Base-by-base conservation (phyloP, 2,329 filamentous ascomycete species). In the Talaromyces sp. region DNA sequence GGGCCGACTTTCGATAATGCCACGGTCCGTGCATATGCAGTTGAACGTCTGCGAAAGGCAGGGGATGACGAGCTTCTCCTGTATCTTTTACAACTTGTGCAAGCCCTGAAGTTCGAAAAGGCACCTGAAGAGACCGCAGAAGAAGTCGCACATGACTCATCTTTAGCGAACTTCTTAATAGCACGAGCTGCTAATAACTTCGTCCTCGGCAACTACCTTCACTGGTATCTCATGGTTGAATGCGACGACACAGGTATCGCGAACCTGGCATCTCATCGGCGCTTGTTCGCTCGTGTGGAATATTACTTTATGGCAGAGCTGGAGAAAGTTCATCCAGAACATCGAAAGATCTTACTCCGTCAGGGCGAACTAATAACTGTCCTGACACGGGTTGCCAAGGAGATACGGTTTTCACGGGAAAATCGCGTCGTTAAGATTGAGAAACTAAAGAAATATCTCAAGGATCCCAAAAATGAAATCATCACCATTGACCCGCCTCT, bases 221-320 rank as follows among this genome's bases (percentile, higher is more conserved):
- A 97, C 72, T 99, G 94, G 94, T 99, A 97, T 72, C 81, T 99
- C 2, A 97, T 97, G 86, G 94, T 99, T 1, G 95, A 99, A 75
- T 95, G 92, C 65, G 91, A 95, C 65, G 93, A 97, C 70, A 74
- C 76, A 39, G 91, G 88, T 63, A 84, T 85, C 3, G 88, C 91
- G 43, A 89, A 92, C 65, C 82, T 85, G 21, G 80, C 84, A 4
- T 85, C 87, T 58, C 88, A 93, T 68, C 88, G 89, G 46, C 89
- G 89, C 62, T 85, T 97, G 17, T 99, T 96, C 73, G 88, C 89
- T 28, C 91, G 93, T 66, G 89, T 99, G 8, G 92, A 94, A 60
- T 99, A 91, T 67, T 91, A 97, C 68, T 99, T 97, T 72, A 96
- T 97, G 91, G 80, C 84, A 5, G 89, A 94, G 71, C 79, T 97